phyloP scores from a whole-genome alignment of 2,329 filamentous ascomycete species.

The Stachybotrys elegans region DNA sequence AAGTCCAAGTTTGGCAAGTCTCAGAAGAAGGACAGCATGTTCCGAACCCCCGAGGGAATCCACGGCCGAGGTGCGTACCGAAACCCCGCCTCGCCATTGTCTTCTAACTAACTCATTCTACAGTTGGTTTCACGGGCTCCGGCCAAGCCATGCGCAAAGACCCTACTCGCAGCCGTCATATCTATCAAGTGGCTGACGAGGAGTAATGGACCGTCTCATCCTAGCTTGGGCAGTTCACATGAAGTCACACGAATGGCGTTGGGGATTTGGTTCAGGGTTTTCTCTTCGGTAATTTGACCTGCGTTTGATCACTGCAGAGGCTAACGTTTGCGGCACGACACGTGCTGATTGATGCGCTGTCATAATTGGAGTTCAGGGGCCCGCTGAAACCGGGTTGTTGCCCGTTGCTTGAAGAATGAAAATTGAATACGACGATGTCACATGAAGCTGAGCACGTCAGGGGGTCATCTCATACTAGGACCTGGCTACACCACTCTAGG shows the following conservation, averaged over 20 bases:
- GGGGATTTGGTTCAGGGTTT: slow-evolving; percentile 21
- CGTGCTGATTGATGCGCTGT: too few species aligned
- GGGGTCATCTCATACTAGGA: too few species aligned
- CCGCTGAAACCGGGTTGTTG: too few species aligned
- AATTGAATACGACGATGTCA: too few species aligned
- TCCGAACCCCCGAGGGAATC: slow-evolving; percentile 82
- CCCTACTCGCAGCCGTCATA: slow-evolving; percentile 71
- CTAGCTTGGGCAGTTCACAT: too few species aligned
- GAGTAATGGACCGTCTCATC: too few species aligned
- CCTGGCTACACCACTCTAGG: too few species aligned
- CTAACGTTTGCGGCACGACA: slow-evolving; percentile 34
- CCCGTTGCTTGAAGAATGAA: too few species aligned
- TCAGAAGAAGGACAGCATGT: slow-evolving; percentile 92
- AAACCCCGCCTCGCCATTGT: neutral
- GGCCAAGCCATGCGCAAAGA: slow-evolving; percentile 96
- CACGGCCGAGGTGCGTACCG: slow-evolving; percentile 78
- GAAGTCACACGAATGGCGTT: slow-evolving; percentile 17
- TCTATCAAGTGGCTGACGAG: slow-evolving; percentile 65
- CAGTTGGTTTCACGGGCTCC: slow-evolving; percentile 94
- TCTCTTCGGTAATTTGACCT: slow-evolving; percentile 30
- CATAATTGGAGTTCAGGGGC: too few species aligned
- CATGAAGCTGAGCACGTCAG: too few species aligned
- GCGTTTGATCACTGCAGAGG: slow-evolving; percentile 29
- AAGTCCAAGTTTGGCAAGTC: slow-evolving; percentile 67
- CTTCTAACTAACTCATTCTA: neutral